Evolutionary conservation across 83 land plant genomes (phyloP), one percentile per base, ranked within the genome.

Genomic region (Isoetes engelmannii): DNA sequence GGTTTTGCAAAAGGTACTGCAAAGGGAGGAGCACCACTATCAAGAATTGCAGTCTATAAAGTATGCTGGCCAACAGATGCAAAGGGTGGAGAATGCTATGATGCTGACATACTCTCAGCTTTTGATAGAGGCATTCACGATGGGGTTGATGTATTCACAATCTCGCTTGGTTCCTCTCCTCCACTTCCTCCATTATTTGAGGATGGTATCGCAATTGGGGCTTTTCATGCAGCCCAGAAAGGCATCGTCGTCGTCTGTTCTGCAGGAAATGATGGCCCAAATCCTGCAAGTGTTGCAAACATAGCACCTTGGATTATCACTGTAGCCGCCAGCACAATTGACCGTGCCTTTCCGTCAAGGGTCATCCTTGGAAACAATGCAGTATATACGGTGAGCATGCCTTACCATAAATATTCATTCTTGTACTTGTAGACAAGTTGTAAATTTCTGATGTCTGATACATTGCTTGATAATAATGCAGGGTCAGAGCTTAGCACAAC

Each of bases 291-390:
- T 4, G 83, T 88, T 42, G 80, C 74, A 3, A 88, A 88, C 43
- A 7, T 80, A 0, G 88, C 92, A 7, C 92, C 92, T 0, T 88
- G 88, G 92, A 75, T 85, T 6, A 44, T 83, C 18, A 85, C 92
- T 0, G 84, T 88, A 57, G 92, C 78, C 4, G 92, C 92, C 56
- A 81, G 82, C 61, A 83, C 57, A 44, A 85, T 88, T 60, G 82
- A 87, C 48, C 50, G 90, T 48, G 76, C 67, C 28, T 87, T 87
- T 64, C 63, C 70, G 57, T 80, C 92, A 43, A 74, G 45, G 7
- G 69, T 83, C 19, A 18, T 74, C 45, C 80, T 87, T 19, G 88
- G 91, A n/a, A 85, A 87, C 72, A 77, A 75, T 4, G 51, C 65
- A 18, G 42, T 69, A 6, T 60, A 80, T 15, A 61, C 76, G 66